Base-by-base conservation (phyloP, 1,139 yeast genomes). In the Taphrina populina region DNA sequence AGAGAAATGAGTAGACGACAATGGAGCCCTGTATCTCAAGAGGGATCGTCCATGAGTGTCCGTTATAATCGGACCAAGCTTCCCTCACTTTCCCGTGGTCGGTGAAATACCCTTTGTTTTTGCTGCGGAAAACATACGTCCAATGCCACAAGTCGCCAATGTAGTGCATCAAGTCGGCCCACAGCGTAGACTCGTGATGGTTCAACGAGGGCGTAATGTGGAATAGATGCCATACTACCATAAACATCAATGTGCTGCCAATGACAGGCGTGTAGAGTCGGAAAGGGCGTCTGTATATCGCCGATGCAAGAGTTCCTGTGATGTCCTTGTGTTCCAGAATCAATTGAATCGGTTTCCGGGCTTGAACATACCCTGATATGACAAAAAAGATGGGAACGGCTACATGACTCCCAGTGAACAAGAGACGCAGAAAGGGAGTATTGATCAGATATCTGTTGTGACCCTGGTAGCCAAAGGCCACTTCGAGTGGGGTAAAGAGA, bases 321-420 rank as follows among this genome's bases (percentile, higher is more conserved):
- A 49, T 32, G 8, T 49, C 54, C 24, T 40, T 37, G 13, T 30
- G 27, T 15, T 49, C 43, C 19, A 32, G 46, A 5, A 49, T 39
- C 26, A 20, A 35, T 23, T 35, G 44, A 17, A 49, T 6, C 8
- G 54, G 54, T 11, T 40, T 37, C 15, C 54, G 54, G 10, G 54
- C 44, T 33, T 29, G 46, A 5, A 49, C 54, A 32, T 37, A 49
- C 1, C 54, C 54, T 8, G 54, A 49, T 11, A 49, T 49, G 46
- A 49, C 54, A 17, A 49, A 49, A 26, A 49, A 49, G 8, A 49
- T 39, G 10, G 54, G 44, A 4, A 49, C 54, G 4, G 54, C 54
- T 4, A 49, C 44, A 17, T 49, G 54, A 20, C 54, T 41, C 11
- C 54, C 54, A 10, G 44, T 37, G 39, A 49, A 39, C 13, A 49